Evolutionary conservation across 139 green algal genomes (phyloP).

Genomic region (Coelastrella sp.): DNA sequence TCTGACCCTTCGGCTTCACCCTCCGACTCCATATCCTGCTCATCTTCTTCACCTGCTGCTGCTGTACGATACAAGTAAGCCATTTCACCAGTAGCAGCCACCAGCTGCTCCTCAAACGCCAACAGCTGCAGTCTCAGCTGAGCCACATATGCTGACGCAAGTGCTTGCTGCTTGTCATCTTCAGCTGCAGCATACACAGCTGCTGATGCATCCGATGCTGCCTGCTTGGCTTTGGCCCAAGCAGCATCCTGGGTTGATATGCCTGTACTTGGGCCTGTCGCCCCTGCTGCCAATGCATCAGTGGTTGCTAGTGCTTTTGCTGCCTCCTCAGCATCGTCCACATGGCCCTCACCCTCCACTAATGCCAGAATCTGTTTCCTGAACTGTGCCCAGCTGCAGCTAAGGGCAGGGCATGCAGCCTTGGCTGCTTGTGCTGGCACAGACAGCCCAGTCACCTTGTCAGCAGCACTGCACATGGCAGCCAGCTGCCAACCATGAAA

Average conservation of each 20-base stretch:
- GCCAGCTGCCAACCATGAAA: slow-evolving; percentile 16
- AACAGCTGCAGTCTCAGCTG: slow-evolving; percentile 40
- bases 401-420: not conserved
- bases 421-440: slow-evolving; percentile 21
- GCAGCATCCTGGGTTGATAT: not conserved
- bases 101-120: slow-evolving; percentile 3
- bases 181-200: not conserved
- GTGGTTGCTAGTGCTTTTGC: not conserved
- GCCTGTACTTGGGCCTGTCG: not conserved
- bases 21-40: not conserved
- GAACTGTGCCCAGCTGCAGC: slow-evolving; percentile 2
- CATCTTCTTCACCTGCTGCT: not conserved
- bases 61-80: slow-evolving; percentile 11
- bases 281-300: not conserved
- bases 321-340: not conserved
- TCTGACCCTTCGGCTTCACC: not conserved
- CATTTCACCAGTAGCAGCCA: slow-evolving; percentile 9
- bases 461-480: not conserved
- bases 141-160: not conserved
- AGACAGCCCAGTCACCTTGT: slow-evolving; percentile 38
- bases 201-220: slow-evolving; percentile 4
- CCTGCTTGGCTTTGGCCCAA: not conserved
- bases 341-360: not conserved
- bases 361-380: not conserved
- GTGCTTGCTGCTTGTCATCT: not conserved